Conservation (phyloP, 2,329 filamentous ascomycete genomes). For the Monosporascus cannonballus region DNA sequence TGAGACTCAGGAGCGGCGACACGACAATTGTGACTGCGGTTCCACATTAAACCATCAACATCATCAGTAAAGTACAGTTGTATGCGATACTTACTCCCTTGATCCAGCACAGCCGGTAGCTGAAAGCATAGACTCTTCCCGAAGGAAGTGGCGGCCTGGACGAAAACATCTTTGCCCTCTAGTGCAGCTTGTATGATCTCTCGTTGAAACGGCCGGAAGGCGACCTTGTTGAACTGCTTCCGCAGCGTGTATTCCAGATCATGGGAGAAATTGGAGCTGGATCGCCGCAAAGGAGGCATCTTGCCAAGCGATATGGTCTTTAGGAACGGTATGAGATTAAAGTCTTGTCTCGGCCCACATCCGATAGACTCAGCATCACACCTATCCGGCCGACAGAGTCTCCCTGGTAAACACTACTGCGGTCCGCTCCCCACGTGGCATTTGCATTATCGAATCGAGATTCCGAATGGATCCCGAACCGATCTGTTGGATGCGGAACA, state of each 20-base stretch:
- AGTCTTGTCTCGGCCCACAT: no score
- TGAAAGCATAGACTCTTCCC: slow-evolving; percentile 94
- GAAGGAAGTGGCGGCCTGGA: slow-evolving; percentile 86
- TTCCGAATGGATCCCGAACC: not conserved
- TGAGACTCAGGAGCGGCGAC: slow-evolving; percentile 81
- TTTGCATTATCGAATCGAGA: not conserved
- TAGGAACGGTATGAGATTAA: no score
- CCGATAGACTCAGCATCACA: no score
- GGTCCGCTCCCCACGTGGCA: not conserved
- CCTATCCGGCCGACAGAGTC: not conserved
- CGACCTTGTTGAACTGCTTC: slow-evolving; percentile 57
- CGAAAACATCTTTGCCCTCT: slow-evolving; percentile 81
- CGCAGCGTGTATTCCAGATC: slow-evolving; percentile 62
- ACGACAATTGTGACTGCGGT: slow-evolving; percentile 76
- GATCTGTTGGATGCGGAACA: not conserved
- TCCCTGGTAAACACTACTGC: not conserved
- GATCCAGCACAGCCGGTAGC: slow-evolving; percentile 79
- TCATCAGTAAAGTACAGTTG: not conserved
- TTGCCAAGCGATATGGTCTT: not conserved
- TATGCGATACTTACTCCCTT: slow-evolving; percentile 61
- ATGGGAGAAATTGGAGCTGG: slow-evolving; percentile 23
- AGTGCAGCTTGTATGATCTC: slow-evolving; percentile 82
- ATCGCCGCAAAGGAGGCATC: slow-evolving; percentile 25
- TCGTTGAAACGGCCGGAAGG: slow-evolving; percentile 67
- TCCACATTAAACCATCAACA: not conserved